Evolutionary conservation across 805 yeast species (phyloP).

Genomic region (Hyphopichia homilentoma): DNA sequence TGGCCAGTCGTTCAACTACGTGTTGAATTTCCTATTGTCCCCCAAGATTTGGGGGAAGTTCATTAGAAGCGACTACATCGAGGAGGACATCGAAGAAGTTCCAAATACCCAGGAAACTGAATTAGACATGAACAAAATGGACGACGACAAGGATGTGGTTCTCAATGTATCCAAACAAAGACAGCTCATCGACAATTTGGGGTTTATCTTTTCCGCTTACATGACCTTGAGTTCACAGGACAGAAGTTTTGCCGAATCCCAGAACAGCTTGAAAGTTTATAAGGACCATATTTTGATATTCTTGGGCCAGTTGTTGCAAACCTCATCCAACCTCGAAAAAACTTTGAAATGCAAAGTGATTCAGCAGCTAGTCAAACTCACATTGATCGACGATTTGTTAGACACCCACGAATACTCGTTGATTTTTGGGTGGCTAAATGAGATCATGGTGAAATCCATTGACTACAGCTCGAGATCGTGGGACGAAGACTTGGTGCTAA

Average conservation of each 20-base stretch:
- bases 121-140: slow-evolving; percentile 8
- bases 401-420: slow-evolving; percentile 53
- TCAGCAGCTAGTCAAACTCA: slow-evolving; percentile 57
- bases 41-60: slow-evolving; percentile 43
- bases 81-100: slow-evolving; percentile 3
- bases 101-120: slow-evolving; percentile 9
- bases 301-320: slow-evolving; percentile 64
- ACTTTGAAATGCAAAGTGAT: slow-evolving; percentile 65
- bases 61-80: slow-evolving; percentile 15
- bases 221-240: slow-evolving; percentile 25
- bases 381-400: slow-evolving; percentile 48
- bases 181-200: slow-evolving; percentile 54
- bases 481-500: slow-evolving; percentile 47
- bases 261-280: slow-evolving; percentile 39
- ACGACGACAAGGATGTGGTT: slow-evolving; percentile 23
- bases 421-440: slow-evolving; percentile 62
- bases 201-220: slow-evolving; percentile 49
- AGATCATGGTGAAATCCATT: slow-evolving; percentile 42
- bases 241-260: slow-evolving; percentile 1
- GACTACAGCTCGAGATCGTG: slow-evolving; percentile 29
- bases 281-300: slow-evolving; percentile 69
- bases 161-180: slow-evolving; percentile 57
- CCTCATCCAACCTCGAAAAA: slow-evolving; percentile 64
- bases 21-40: slow-evolving; percentile 33
- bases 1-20: slow-evolving; percentile 40